Evolutionary conservation across 169 alveolate genomes (phyloP), one percentile per base, ranked within the genome.

Genomic region (Cryptosporidium andersoni): DNA sequence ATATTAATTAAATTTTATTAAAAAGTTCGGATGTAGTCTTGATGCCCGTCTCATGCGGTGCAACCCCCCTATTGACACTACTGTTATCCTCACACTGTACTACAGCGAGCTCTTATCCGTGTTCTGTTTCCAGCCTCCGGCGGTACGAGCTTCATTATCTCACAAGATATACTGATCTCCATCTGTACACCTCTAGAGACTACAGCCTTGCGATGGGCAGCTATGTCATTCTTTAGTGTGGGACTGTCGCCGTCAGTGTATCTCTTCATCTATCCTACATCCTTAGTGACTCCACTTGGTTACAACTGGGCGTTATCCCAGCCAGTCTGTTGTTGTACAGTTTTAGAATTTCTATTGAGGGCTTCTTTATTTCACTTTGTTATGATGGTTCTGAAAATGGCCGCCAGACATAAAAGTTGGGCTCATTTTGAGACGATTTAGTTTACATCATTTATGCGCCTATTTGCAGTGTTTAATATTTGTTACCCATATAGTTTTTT

Each of bases 81-180:
- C 85, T 58, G 85, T 55, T 74, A 74, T 74, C 85, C 85, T 74
- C 43, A 42, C 85, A 74, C 85, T 68, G 85, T 74, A 74, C 85
- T 42, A 60, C 85, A 60, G 85, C 67, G 85, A 74, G 66, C 43
- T 48, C 85, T 74, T 74, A 43, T 74, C 85, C 85, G 85, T 74
- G 85, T 68, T 74, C 85, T 74, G 85, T 74, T 74, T 55, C 85
- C 85, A 74, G 85, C 85, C 85, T 74, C 85, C 85, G 85, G 85
- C 85, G 85, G 85, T 74, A 53, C 85, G 85, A 55, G 43, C 66
- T 58, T 74, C 85, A 74, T 43, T 74, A 74, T 74, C 85, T 36
- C 85, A 74, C 85, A 58, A 74, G 85, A 16, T 62, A 58, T 25
- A 66, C 60, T 49, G 12, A 68, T 74, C 68, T 74, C 85, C 85